Conservation (phyloP, 2,329 filamentous ascomycete genomes). For the Aspergillus latus region DNA sequence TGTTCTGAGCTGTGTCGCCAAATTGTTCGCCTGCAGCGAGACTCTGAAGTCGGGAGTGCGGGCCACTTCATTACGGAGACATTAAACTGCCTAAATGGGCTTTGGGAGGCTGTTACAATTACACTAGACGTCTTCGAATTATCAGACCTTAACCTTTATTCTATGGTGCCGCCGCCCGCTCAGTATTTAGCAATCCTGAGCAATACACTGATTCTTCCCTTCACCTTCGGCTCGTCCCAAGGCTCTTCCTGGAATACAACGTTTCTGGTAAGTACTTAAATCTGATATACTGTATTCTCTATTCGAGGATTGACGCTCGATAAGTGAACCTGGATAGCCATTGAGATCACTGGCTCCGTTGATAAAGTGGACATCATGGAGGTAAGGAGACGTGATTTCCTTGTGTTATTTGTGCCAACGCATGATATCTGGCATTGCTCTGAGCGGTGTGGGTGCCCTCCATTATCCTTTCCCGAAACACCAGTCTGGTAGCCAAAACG, state of each 20-base stretch:
- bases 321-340: neutral
- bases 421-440: neutral
- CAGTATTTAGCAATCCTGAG: neutral
- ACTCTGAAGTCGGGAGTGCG: conserved; percentile 1
- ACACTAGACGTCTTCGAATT: neutral
- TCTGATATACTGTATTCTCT: too few relatives aligned
- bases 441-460: neutral
- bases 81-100: conserved; percentile 6
- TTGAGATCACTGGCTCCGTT: neutral
- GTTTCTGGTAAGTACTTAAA: neutral
- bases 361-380: conserved; percentile 10
- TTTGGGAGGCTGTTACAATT: neutral
- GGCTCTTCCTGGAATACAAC: neutral
- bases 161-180: conserved; percentile 1
- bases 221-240: neutral
- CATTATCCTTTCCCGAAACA: neutral
- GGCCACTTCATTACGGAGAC: conserved; percentile 9
- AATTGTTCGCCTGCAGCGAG: conserved; percentile 11
- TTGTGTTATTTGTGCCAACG: neutral
- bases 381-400: conserved; percentile 12
- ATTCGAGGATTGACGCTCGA: too few relatives aligned
- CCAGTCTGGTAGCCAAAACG: neutral
- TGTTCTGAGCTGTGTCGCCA: neutral
- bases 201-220: conserved; percentile 5
- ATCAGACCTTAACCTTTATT: neutral